Percentiles rank a stretch among this genome's conserved stretches.
Conservation (phyloP, 1,284 basidiomycete species). For the Apiotrichum veenhuisii region DNA sequence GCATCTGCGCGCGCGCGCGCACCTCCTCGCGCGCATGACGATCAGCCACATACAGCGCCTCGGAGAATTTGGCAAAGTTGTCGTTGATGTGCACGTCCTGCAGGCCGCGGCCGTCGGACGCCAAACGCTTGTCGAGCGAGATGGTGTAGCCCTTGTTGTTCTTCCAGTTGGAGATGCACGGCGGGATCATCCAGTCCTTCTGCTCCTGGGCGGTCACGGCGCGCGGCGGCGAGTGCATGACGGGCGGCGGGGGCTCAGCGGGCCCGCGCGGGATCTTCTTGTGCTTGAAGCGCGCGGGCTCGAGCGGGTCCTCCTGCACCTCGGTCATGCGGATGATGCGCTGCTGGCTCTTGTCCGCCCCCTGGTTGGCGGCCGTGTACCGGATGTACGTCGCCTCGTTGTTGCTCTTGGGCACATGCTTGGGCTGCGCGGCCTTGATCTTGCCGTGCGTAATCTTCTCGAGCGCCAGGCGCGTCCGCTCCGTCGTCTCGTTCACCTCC, state of each 20-base stretch:
- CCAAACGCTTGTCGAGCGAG: constrained; percentile 94
- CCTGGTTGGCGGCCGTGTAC: constrained; percentile 75
- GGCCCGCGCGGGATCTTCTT: constrained; percentile 97
- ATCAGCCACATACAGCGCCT: constrained; percentile 94
- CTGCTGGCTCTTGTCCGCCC: constrained; percentile 61
- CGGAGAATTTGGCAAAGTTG: constrained; percentile 98
- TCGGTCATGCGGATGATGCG: constrained; percentile 99
- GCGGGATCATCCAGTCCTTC: constrained; percentile 99
- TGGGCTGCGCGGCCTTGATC: constrained; percentile 92
- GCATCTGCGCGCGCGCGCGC: constrained; percentile 91
- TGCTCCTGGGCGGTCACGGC: constrained; percentile 95
- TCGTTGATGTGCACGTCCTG: constrained; percentile 99
- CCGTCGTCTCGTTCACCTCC: constrained; percentile 79
- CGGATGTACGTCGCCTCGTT: constrained; percentile 82
- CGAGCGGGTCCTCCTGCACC: constrained; percentile 92
- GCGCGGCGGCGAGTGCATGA: constrained; percentile 89
- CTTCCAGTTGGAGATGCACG: constrained; percentile 99
- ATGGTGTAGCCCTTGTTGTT: constrained; percentile 99
- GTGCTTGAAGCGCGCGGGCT: constrained; percentile 95
- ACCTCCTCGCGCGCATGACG: constrained; percentile 97
- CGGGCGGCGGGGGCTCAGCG: constrained; percentile 94
- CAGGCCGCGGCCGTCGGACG: constrained; percentile 92
- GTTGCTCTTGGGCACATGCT: constrained; percentile 62
- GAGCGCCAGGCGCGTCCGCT: constrained; percentile 82
- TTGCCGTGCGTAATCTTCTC: constrained; percentile 92